Evolutionary conservation across 2,329 filamentous ascomycete species (phyloP), one percentile per base, ranked within the genome.

Genomic region (Neopestalotiopsis sp.): DNA sequence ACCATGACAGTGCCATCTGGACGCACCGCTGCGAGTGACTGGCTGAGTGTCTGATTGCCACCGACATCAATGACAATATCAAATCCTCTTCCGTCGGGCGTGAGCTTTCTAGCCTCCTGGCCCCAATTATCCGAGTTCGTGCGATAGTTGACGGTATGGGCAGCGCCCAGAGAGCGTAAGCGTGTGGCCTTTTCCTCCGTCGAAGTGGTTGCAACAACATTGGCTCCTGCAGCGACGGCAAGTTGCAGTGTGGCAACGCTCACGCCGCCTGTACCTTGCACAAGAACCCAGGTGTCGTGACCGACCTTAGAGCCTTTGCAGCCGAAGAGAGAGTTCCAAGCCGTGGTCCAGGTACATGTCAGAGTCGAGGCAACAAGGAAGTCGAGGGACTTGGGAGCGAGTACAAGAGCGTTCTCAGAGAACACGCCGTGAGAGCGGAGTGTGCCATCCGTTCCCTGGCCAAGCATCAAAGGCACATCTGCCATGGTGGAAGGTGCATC

Each of bases 31-130:
- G 85, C 85, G 56, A 91, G 79, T 2, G 83, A 85, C 75, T 91
- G 84, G 3, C 80, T 73, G 71, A 92, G 83, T 0, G 90, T 92
- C n/a, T 82, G 84, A 0, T 88, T 82, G 0, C 91, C 91, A 13
- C 89, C 91, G n/a, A 92, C 86, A 73, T 93, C 91, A 53, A 92
- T 74, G 53, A 93, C 81, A 70, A 90, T 83, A 73, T 92, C 86
- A 7, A 91, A 87, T 13, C 91, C 91, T 1, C 73, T 74, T 1
- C 82, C 82, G 0, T 81, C 77, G 0, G 80, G 79, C 0, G 82
- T 84, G 0, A 87, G 82, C 0, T 84, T 86, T 10, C 85, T 76
- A 10, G 89, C 89, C 34, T 84, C 84, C 2, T 82, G 78, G n/a
- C 90, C 88, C 90, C 90, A 92, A 6, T 61, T 24, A 63, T 88